phyloP scores from a whole-genome alignment of 2,329 filamentous ascomycete genomes.

The Blumeria hordei region DNA sequence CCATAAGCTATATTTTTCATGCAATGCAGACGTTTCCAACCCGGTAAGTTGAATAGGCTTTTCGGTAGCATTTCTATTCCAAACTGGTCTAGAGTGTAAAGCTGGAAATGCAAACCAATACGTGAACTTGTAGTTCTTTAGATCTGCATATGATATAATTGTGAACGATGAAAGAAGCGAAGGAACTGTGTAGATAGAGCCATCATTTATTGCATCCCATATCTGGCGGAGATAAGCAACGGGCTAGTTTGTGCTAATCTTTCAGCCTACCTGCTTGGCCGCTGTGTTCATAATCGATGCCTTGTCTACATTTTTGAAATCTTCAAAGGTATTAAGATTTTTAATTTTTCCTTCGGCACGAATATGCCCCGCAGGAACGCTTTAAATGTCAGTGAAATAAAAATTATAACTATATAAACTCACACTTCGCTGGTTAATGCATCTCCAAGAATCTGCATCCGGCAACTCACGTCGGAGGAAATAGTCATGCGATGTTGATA shows the following conservation, averaged over 20 bases:
- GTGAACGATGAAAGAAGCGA: constrained; percentile 77
- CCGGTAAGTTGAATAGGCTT: constrained; percentile 29
- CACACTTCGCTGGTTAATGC: constrained; percentile 67
- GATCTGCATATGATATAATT: constrained; percentile 75
- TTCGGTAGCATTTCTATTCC: constrained; percentile 35
- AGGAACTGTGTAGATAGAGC: constrained; percentile 84
- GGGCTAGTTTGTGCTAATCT: not conserved
- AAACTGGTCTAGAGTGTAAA: constrained; percentile 66
- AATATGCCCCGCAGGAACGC: constrained; percentile 44
- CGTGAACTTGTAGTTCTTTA: constrained; percentile 95
- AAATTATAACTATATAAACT: constrained; percentile 16
- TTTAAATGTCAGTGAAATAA: constrained; percentile 16
- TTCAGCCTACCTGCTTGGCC: constrained; percentile 40
- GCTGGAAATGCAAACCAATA: constrained; percentile 97
- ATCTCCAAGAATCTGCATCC: constrained; percentile 74
- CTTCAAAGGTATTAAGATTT: constrained; percentile 89
- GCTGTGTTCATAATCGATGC: constrained; percentile 51
- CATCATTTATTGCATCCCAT: constrained; percentile 93
- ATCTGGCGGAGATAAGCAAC: constrained; percentile 30
- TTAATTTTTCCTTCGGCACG: constrained; percentile 84
- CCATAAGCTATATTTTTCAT: constrained; percentile 73
- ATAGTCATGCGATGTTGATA: constrained; percentile 63
- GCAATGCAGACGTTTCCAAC: constrained; percentile 53
- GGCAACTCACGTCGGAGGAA: constrained; percentile 50
- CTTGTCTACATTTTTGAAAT: constrained; percentile 71